Evolutionary conservation across 805 yeast species (phyloP).

Genomic region (Kodamaea sagamina): DNA sequence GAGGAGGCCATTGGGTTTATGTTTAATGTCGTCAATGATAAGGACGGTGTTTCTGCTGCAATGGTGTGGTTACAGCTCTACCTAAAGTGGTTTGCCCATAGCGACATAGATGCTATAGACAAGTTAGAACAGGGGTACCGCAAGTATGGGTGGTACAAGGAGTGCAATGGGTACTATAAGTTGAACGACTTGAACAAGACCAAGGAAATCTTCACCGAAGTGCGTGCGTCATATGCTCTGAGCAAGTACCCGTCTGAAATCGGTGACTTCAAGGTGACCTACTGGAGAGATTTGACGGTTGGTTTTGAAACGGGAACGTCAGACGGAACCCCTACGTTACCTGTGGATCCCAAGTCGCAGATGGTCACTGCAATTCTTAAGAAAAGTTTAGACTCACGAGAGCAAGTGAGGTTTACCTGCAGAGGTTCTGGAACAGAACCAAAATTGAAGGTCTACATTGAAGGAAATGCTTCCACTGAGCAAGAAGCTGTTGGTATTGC

Average conservation of each 20-base stretch:
- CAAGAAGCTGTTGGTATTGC: conserved; percentile 59
- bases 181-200: conserved; percentile 57
- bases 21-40: conserved; percentile 83
- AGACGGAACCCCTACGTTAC: conserved; percentile 62
- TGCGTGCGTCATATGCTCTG: conserved; percentile 38
- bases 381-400: conserved; percentile 19
- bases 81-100: conserved; percentile 46
- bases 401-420: conserved; percentile 69
- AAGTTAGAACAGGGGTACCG: conserved; percentile 59
- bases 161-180: conserved; percentile 82
- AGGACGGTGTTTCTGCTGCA: conserved; percentile 89
- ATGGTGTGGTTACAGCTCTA: conserved; percentile 73
- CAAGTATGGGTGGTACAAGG: conserved; percentile 78
- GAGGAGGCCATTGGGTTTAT: conserved; percentile 97
- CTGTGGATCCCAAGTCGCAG: conserved; percentile 71
- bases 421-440: conserved; percentile 98
- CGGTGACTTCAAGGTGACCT: conserved; percentile 57
- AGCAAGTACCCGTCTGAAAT: conserved; percentile 47
- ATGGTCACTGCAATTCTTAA: conserved; percentile 75
- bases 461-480: conserved; percentile 53
- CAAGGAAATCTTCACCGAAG: conserved; percentile 51
- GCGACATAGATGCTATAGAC: conserved; percentile 44
- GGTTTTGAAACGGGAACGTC: conserved; percentile 76
- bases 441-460: conserved; percentile 87
- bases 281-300: conserved; percentile 81